Percentiles rank a stretch among this genome's conserved stretches.
phyloP scores from a whole-genome alignment of 2,329 filamentous ascomycete species.

The Elsinoe perseae region DNA sequence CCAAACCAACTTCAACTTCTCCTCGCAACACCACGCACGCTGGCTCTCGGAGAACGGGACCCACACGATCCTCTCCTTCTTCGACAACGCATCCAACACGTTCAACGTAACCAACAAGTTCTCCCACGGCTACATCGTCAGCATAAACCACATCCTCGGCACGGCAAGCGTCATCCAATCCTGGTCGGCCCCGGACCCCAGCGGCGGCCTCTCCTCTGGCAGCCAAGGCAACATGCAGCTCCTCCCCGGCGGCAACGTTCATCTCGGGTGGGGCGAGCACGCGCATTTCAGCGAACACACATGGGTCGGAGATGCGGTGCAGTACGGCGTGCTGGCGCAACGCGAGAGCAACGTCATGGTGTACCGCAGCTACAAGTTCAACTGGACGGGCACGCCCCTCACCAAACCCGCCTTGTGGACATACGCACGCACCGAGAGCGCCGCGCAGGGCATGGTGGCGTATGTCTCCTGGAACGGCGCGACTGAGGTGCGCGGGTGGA shows the following conservation, averaged over 20 bases:
- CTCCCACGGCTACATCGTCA: constrained; percentile 42
- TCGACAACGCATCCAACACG: constrained; percentile 47
- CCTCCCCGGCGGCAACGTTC: constrained; percentile 45
- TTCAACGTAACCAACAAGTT: constrained; percentile 34
- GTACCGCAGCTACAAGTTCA: constrained; percentile 49
- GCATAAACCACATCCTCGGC: constrained; percentile 37
- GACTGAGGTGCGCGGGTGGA: constrained; percentile 43
- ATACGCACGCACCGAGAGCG: constrained; percentile 30
- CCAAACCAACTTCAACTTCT: constrained; percentile 41
- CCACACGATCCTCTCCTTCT: constrained; percentile 47
- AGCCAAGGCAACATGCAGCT: constrained; percentile 50
- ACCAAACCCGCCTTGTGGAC: constrained; percentile 34
- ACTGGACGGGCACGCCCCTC: constrained; percentile 45
- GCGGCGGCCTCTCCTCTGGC: constrained; percentile 39
- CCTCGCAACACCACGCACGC: constrained; percentile 48
- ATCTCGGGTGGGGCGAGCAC: constrained; percentile 51
- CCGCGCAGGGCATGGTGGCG: constrained; percentile 30
- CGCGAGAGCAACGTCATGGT: constrained; percentile 39
- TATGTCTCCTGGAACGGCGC: constrained; percentile 51
- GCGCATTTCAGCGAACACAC: constrained; percentile 39
- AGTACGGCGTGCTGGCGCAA: constrained; percentile 44
- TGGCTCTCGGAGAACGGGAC: constrained; percentile 40
- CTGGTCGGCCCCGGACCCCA: constrained; percentile 42
- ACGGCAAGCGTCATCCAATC: constrained; percentile 41
- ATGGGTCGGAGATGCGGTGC: constrained; percentile 43